phyloP scores from a whole-genome alignment of 352 stramenopile genomes.

The Pythium aquatile region DNA sequence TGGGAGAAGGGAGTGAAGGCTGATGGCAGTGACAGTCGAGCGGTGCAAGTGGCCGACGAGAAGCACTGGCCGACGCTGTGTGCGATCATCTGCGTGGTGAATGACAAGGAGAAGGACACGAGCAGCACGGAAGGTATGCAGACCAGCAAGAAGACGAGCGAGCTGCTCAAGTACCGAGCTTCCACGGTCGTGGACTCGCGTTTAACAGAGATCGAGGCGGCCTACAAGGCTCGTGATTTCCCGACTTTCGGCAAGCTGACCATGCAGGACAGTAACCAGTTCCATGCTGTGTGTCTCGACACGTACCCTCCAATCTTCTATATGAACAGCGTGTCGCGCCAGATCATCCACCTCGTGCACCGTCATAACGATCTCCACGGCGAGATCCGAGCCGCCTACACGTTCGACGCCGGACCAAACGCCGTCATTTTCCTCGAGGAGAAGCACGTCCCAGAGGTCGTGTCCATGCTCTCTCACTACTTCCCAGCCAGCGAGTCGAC shows the following conservation, averaged over 20 bases:
- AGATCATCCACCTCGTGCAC: conserved; percentile 89
- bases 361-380: conserved; percentile 88
- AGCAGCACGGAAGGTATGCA: conserved; percentile 96
- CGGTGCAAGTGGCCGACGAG: conserved; percentile 81
- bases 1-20: conserved; percentile 90
- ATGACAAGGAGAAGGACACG: conserved; percentile 96
- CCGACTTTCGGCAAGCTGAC: conserved; percentile 94
- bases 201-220: conserved; percentile 87
- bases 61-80: conserved; percentile 93
- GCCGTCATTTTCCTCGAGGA: conserved; percentile 92
- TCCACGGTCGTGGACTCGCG: conserved; percentile 78
- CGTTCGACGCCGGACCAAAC: conserved; percentile 99
- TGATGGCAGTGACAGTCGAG: conserved; percentile 74
- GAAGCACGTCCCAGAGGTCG: conserved; percentile 58
- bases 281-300: conserved; percentile 97
- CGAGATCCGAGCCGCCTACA: conserved; percentile 92
- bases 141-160: conserved; percentile 91
- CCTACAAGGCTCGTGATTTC: conserved; percentile 93
- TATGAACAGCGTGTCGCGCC: conserved; percentile 93
- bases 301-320: conserved; percentile 99
- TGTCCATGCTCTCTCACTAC: conserved; percentile 52
- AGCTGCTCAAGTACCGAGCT: conserved; percentile 87
- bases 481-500: conserved; percentile 33
- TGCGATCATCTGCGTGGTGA: conserved; percentile 96
- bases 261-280: conserved; percentile 98